phyloP scores from a whole-genome alignment of 2,329 filamentous ascomycete genomes.

The Colletotrichum siamense region DNA sequence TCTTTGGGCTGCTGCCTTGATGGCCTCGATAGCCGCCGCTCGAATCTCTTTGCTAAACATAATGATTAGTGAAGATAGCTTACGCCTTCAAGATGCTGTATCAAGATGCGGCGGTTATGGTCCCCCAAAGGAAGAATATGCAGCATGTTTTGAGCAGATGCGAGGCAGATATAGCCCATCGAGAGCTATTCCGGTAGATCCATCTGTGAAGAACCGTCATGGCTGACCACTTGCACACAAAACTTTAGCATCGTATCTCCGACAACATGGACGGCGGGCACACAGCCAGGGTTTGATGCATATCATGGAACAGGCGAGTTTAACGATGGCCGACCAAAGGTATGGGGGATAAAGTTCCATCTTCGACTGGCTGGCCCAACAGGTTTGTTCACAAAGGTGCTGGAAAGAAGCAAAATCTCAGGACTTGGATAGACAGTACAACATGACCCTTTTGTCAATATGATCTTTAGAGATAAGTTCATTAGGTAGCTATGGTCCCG shows the following conservation, averaged over 20 bases:
- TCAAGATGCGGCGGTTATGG: background rate
- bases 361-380: background rate
- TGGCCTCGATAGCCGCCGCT: background rate
- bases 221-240: background rate
- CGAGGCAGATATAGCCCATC: background rate
- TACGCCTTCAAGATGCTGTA: background rate
- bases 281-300: background rate
- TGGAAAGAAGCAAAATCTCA: background rate
- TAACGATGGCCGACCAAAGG: background rate
- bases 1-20: background rate
- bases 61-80: background rate
- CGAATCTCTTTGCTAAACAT: background rate
- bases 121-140: background rate
- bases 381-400: background rate
- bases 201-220: background rate
- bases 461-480: background rate
- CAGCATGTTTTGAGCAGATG: background rate
- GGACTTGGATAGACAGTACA: background rate
- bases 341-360: background rate
- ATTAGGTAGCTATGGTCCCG: background rate
- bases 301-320: background rate
- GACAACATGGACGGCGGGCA: background rate
- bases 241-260: background rate
- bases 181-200: background rate
- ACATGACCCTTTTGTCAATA: background rate